Base-by-base conservation (phyloP, 495 filamentous ascomycete genomes). In the Aspergillus conjunctus region DNA sequence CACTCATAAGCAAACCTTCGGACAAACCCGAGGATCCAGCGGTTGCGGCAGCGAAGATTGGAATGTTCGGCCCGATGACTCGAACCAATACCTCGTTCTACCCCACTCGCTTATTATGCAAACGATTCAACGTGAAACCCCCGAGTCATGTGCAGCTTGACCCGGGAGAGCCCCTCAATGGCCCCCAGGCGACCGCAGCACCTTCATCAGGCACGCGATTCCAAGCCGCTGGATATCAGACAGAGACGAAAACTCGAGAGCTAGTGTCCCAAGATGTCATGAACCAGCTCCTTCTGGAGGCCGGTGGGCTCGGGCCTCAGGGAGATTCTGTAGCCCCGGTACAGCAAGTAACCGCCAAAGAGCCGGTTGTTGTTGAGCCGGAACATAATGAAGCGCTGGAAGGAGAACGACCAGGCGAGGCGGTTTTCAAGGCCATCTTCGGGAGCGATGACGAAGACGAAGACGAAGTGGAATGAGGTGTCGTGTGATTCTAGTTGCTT, bases 401-500 rank as follows among this genome's bases (percentile, higher is more conserved):
- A 65, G 90, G 83, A 0, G 82, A 88, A 64, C 86, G 87, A 57
- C 91, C 93, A 5, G 88, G 88, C 2, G 93, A 97, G 49, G 91
- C 88, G n/a, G 87, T 97, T 4, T 95, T 98, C 68, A 90, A 87
- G 70, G 91, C 91, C 20, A 92, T 98, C 15, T 98, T 98, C 80
- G 94, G 93, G 9, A 91, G 90, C 73, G 86, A 88, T 69, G 90
- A 88, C 56, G 89, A 91, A 66, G 88, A 93, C 61, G 88, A 91
- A 14, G 79, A 83, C n/a, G 80, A 84, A n/a, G 66, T 75, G 56
- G 55, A 61, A 7, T 60, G 41, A 60, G 45, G 30, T 44, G 34
- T 30, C 7, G 17, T 21, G 15, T 30, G 32, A n/a, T 46, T 51
- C 6, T n/a, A 37, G 14, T 20, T 53, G 32, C 39, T 43, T 12